phyloP scores from a whole-genome alignment of 148 eudicot species.

The Camellia granthamiana region DNA sequence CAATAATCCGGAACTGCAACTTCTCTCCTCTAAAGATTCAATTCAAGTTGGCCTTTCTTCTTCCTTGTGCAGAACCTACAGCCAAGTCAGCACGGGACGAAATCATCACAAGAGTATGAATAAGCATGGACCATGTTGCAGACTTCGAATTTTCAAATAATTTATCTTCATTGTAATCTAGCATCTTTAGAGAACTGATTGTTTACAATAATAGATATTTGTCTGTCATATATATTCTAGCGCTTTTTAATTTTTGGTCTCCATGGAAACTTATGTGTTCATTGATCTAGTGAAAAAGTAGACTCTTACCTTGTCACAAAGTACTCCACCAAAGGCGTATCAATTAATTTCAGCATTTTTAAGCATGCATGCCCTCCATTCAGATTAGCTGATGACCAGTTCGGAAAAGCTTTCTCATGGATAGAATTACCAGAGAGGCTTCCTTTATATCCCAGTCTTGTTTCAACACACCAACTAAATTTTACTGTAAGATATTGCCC shows the following conservation, averaged over 20 bases:
- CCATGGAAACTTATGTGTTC: conserved; percentile 41
- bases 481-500: no score
- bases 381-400: no score
- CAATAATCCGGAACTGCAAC: not conserved
- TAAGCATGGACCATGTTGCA: no score
- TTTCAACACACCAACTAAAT: no score
- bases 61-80: conserved; percentile 24
- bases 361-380: no score
- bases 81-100: conserved; percentile 15
- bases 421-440: no score
- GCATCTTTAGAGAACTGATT: not conserved
- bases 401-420: no score
- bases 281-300: conserved; percentile 24
- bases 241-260: conserved; percentile 27
- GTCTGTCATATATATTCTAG: conserved; percentile 44
- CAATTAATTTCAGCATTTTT: no score
- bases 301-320: no score
- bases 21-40: conserved; percentile 13
- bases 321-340: no score
- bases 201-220: not conserved
- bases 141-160: not conserved
- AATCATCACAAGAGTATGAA: conserved; percentile 7
- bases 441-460: no score
- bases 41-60: not conserved
- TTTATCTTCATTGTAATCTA: not conserved